Evolutionary conservation across 805 yeast species (phyloP).

Genomic region (Kodamaea lidongshanica): DNA sequence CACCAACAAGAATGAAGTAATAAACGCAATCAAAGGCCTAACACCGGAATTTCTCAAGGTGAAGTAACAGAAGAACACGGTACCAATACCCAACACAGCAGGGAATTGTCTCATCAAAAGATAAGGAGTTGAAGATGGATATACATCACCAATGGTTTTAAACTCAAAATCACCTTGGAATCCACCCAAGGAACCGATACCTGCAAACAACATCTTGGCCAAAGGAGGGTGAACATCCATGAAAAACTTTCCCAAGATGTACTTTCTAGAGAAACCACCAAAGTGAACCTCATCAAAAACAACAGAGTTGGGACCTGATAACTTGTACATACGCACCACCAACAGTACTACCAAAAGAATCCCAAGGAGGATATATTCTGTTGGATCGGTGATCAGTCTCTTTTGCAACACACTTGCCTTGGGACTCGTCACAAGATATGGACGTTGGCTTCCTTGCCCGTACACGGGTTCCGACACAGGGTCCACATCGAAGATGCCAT

Average conservation of each 20-base stretch:
- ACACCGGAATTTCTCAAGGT: slow-evolving; percentile 71
- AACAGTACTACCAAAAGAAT: slow-evolving; percentile 45
- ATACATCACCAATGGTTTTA: slow-evolving; percentile 57
- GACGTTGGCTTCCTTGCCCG: slow-evolving; percentile 47
- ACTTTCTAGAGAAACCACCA: slow-evolving; percentile 92
- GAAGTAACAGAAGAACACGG: slow-evolving; percentile 57
- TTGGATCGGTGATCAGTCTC: slow-evolving; percentile 12
- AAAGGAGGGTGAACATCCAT: slow-evolving; percentile 80
- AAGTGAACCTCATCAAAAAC: slow-evolving; percentile 93
- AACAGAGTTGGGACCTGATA: slow-evolving; percentile 69
- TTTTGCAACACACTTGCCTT: slow-evolving; percentile 31
- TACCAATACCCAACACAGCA: slow-evolving; percentile 61
- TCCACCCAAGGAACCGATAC: slow-evolving; percentile 60
- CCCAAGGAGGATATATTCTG: slow-evolving; percentile 26
- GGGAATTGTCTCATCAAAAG: slow-evolving; percentile 65
- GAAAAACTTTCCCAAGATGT: slow-evolving; percentile 57
- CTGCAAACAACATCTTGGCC: slow-evolving; percentile 70
- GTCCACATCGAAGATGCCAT: slow-evolving; percentile 24
- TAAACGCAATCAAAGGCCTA: slow-evolving; percentile 53
- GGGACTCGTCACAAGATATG: slow-evolving; percentile 50
- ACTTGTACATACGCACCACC: slow-evolving; percentile 52
- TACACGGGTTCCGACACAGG: slow-evolving; percentile 30
- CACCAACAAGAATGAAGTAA: slow-evolving; percentile 50
- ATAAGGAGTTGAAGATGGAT: slow-evolving; percentile 57
- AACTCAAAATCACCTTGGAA: slow-evolving; percentile 67